Evolutionary conservation across 768 basidiomycete species (phyloP).

Genomic region (Asterophora lycoperdoides): DNA sequence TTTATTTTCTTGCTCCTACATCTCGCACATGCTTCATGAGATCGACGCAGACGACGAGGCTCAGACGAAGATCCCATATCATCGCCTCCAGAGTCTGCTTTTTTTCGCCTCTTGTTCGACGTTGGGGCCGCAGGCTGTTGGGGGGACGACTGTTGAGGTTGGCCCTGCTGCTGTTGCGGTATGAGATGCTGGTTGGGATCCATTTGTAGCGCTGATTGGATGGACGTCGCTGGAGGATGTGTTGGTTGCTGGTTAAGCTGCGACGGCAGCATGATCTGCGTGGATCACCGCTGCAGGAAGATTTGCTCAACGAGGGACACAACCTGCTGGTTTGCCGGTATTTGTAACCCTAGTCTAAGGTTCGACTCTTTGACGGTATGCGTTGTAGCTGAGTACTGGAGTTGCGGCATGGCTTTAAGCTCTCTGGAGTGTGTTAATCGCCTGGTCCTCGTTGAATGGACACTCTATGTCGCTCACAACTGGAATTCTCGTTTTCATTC

Average conservation of each 20-base stretch:
- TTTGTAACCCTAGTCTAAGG: constrained; percentile 30
- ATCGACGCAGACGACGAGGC: constrained; percentile 77
- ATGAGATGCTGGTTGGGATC: constrained; percentile 54
- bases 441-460: no score
- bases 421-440: no score
- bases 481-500: no score
- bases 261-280: constrained; percentile 33
- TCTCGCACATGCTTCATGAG: constrained; percentile 88
- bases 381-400: no score
- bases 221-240: constrained; percentile 39
- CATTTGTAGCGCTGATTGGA: constrained; percentile 66
- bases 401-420: no score
- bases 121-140: constrained; percentile 24
- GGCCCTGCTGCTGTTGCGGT: constrained; percentile 36
- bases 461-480: no score
- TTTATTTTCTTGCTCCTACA: constrained; percentile 97
- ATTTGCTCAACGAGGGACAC: constrained; percentile 30
- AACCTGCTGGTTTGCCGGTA: constrained; percentile 32
- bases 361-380: no score
- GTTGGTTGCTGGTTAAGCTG: constrained; percentile 28
- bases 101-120: constrained; percentile 50
- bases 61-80: constrained; percentile 58
- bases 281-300: constrained; percentile 16
- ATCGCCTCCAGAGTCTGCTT: constrained; percentile 51
- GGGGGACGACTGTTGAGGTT: constrained; percentile 17